phyloP scores from a whole-genome alignment of 768 basidiomycete species.

The Daedaleopsis nitida region DNA sequence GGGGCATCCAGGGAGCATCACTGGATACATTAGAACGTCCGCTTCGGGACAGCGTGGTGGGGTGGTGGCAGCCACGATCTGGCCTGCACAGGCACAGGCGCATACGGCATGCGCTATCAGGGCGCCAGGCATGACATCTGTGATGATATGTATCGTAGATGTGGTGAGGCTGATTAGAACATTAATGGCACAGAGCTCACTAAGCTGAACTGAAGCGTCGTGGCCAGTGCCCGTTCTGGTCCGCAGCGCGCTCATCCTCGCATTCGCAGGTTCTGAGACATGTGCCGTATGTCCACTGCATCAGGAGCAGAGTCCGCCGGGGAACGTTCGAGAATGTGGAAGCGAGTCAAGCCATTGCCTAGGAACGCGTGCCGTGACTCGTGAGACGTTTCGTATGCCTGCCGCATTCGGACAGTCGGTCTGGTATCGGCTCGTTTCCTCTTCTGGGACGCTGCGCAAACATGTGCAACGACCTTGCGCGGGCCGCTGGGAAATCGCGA shows the following conservation, averaged over 20 bases:
- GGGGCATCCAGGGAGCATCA: not conserved
- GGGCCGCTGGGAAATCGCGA: not conserved
- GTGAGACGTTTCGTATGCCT: constrained; percentile 7
- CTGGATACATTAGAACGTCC: not conserved
- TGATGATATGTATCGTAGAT: not conserved
- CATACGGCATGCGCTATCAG: not conserved
- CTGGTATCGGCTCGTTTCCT: not conserved
- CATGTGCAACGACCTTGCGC: constrained; percentile 1
- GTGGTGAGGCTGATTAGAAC: not conserved
- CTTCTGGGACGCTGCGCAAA: not conserved
- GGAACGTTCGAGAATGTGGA: not conserved
- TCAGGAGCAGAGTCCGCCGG: not conserved
- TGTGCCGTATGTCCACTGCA: not conserved
- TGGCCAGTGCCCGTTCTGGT: not conserved
- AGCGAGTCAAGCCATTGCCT: not conserved
- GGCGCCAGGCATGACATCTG: not conserved
- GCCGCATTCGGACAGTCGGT: not conserved
- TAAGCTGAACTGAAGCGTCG: not conserved
- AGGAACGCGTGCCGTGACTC: not conserved
- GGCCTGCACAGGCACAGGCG: not conserved
- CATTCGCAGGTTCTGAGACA: not conserved
- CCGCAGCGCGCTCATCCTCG: not conserved
- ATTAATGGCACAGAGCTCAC: not conserved
- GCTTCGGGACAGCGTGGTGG: not conserved
- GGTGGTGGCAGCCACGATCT: not conserved